Base-by-base conservation (phyloP, 2,329 filamentous ascomycete species). In the Knufia fluminis region DNA sequence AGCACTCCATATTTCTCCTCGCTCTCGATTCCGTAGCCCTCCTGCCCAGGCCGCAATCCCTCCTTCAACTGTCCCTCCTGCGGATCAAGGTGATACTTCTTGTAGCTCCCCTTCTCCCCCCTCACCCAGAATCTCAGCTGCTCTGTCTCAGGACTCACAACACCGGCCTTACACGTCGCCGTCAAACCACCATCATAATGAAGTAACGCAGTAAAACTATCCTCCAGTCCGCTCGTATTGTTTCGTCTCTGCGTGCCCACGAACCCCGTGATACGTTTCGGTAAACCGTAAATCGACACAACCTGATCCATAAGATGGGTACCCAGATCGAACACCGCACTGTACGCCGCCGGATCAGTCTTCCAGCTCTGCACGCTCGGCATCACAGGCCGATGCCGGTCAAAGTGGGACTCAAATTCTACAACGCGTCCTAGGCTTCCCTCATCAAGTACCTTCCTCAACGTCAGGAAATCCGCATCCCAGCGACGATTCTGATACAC, bases 381-480 rank as follows among this genome's bases (percentile, higher is more conserved):
- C 33, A 74, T 70, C 24, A 73, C 71, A 12, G 82, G 72, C 16
- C 80, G 77, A 68, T 85, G 82, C 16, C 86, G 79, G 65, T 91
- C 86, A 61, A 90, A 90, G 68, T 90, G 85, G 19, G 83, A 84
- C 65, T 89, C 79, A 61, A 85, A 86, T 67, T 91, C 85, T 48
- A 84, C 75, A 33, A 90, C 68, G n/a, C 85, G 76, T 48, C 86
- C 86, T 3, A 91, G 71, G 0, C 70, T 70, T 32, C 74, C 77
- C 24, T 76, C 72, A 10, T 68, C 66, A 31, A 89, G 60, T 22
- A 90, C 73, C 57, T 80, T 74, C 57, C 72, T 73, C 40, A 88
- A 71, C 0, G 85, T 86, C 40, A 84, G 66, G 68, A 86, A 92
- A 67, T 91, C 86, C 28, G 78, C 72, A 62, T 92, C 86, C 78